Evolutionary conservation across 2,329 filamentous ascomycete species (phyloP).

Genomic region (Alternaria brassicae): DNA sequence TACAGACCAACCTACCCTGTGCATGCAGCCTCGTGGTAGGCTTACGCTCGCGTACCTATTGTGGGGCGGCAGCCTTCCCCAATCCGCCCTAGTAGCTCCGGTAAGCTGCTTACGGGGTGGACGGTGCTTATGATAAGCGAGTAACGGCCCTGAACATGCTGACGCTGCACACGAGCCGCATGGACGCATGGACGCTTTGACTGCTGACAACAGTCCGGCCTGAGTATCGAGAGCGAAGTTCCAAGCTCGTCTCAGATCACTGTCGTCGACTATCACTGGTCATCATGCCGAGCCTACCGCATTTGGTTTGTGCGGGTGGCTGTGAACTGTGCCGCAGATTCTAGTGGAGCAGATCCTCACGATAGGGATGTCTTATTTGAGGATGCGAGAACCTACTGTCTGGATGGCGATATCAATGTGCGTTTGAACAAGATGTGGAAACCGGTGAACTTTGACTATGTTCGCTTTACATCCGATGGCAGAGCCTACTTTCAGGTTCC

Average conservation of each 20-base stretch:
- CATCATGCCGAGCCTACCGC: background rate
- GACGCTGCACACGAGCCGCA: background rate
- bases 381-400: background rate
- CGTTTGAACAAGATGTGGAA: background rate
- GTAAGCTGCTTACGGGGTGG: constrained; percentile 2
- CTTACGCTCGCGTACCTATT: background rate
- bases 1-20: background rate
- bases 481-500: constrained; percentile 4
- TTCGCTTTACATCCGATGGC: background rate
- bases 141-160: too few relatives aligned
- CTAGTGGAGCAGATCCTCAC: background rate
- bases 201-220: background rate
- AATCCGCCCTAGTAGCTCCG: background rate
- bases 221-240: background rate
- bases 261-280: background rate
- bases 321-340: constrained; percentile 2
- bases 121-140: background rate
- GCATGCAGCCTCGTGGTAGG: background rate
- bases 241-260: background rate
- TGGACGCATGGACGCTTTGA: background rate
- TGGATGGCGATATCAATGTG: background rate
- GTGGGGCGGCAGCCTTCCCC: background rate
- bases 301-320: background rate
- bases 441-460: background rate
- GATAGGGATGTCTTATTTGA: background rate